Evolutionary conservation across 2,329 filamentous ascomycete species (phyloP), one percentile per base, ranked within the genome.

Genomic region (Trichoderma asperellum): DNA sequence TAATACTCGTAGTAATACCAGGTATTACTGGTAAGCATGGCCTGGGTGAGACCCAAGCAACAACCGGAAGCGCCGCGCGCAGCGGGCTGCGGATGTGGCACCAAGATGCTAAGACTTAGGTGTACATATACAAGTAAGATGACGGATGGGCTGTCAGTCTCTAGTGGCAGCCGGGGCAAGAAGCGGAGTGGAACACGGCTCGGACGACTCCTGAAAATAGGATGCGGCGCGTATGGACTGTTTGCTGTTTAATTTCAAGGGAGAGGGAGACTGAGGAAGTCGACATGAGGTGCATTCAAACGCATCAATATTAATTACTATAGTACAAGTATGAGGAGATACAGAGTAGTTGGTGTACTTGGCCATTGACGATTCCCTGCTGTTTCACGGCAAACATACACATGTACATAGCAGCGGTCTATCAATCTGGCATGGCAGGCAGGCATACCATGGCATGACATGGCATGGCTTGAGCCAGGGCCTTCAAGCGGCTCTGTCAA

Each of bases 71-170:
- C 59, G 63, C 63, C 59, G 67, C 32, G 35, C 58, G 52, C 60
- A 37, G 67, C 58, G 60, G 43, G 58, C 35, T 62, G 53, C 53
- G 67, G 67, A 52, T 69, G 59, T 47, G 63, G 63, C 63, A 43
- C 67, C 60, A 64, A 64, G 67, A 58, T 64, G 59, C 67, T 52
- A 57, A 64, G n/a, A 49, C 47, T 49, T 49, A 24, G 24, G 24
- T 24, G 40, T 64, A 29, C 40, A 35, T 56, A 59, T 34, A 59
- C 49, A 56, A 35, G 35, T 57, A 52, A 59, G 63, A 67, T 52
- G 63, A 67, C 32, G 57, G 57, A 59, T 43, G 57, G 57, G 35
- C 63, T 58, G 55, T 35, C 63, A 52, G 47, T 49, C 63, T 55
- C 49, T 59, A 67, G 63, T 52, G 63, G 53, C 27, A 37, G 40